Percentiles rank a stretch among this genome's conserved stretches.
These are phyloP conservation scores for Zasmidium citrigriseum DNA, from an alignment of 2,329 filamentous ascomycete genomes.

Conservation along the genomic window DNA sequence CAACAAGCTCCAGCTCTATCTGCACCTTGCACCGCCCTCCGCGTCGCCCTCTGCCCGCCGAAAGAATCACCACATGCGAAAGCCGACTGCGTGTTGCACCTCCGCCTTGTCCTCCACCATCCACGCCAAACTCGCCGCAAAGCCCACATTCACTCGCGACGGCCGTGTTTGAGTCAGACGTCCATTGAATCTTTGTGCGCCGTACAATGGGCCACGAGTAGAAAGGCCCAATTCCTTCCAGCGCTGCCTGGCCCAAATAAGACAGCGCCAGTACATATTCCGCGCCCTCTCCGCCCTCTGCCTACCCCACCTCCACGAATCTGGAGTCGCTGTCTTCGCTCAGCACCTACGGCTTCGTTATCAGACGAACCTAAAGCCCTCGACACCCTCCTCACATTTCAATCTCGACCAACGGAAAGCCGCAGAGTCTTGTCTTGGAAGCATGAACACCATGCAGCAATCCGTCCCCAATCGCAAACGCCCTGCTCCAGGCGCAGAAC, in stretches of 20 bases:
- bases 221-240: not conserved
- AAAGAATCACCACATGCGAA: not conserved
- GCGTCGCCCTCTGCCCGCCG: not conserved
- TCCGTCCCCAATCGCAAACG: constrained; percentile 59
- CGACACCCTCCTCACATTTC: not conserved
- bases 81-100: not conserved
- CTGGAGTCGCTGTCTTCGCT: not conserved
- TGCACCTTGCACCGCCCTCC: no score
- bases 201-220: constrained; percentile 6
- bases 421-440: not conserved
- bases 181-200: constrained; percentile 7
- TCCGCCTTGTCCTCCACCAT: not conserved
- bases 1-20: no score
- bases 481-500: constrained; percentile 69
- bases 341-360: not conserved
- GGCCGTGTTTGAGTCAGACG: not conserved
- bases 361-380: not conserved
- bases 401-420: not conserved
- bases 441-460: constrained; percentile 19
- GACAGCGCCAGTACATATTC: constrained; percentile 7
- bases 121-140: not conserved
- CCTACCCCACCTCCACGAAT: not conserved
- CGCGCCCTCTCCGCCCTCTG: not conserved
- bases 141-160: not conserved
- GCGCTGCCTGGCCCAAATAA: constrained; percentile 9